Percentiles rank a stretch among this genome's conserved stretches.
phyloP scores from a whole-genome alignment of 208 protist species.

The Trypanosoma congolense region DNA sequence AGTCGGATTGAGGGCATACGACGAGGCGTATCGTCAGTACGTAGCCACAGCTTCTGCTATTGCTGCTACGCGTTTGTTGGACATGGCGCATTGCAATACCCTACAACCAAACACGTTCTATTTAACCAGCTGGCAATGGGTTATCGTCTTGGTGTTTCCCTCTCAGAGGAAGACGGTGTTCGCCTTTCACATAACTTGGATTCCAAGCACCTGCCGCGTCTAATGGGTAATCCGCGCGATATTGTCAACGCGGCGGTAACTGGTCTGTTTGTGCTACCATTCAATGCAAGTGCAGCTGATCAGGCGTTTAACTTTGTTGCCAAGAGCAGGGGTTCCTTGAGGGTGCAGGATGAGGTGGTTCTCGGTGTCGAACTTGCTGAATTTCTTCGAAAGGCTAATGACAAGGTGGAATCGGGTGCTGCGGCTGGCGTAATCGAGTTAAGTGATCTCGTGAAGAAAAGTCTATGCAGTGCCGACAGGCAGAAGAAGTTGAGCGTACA shows the following conservation, averaged over 20 bases:
- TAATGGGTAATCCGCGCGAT: conserved; percentile 36
- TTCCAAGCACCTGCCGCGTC: conserved; percentile 25
- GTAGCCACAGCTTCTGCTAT: conserved; percentile 8
- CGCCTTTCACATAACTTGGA: conserved; percentile 37
- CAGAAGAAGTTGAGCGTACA: conserved; percentile 11
- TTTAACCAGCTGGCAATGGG: conserved; percentile 44
- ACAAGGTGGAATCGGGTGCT: background rate
- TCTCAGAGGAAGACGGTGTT: background rate
- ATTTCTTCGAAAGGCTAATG: conserved; percentile 5
- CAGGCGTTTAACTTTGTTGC: conserved; percentile 28
- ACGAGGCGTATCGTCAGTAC: conserved; percentile 1
- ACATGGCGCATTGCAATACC: conserved; percentile 29
- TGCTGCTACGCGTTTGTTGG: conserved; percentile 23
- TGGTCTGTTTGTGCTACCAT: conserved; percentile 21
- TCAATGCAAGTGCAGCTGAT: conserved; percentile 7
- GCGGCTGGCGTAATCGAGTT: background rate
- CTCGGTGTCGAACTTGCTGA: conserved; percentile 33
- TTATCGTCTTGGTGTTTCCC: conserved; percentile 19
- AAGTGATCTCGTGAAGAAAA: conserved; percentile 1
- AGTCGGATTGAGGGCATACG: conserved; percentile 14
- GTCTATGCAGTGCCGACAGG: background rate
- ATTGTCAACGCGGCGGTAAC: conserved; percentile 35
- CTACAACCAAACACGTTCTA: conserved; percentile 54
- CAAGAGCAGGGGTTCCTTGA: conserved; percentile 36
- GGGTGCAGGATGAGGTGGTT: conserved; percentile 41